A percentile compares a stretch with the other conserved stretches of the same genome.
These are phyloP conservation scores for Eimeria acervulina DNA, from an alignment of 169 alveolate genomes.

Conservation along the genomic window DNA sequence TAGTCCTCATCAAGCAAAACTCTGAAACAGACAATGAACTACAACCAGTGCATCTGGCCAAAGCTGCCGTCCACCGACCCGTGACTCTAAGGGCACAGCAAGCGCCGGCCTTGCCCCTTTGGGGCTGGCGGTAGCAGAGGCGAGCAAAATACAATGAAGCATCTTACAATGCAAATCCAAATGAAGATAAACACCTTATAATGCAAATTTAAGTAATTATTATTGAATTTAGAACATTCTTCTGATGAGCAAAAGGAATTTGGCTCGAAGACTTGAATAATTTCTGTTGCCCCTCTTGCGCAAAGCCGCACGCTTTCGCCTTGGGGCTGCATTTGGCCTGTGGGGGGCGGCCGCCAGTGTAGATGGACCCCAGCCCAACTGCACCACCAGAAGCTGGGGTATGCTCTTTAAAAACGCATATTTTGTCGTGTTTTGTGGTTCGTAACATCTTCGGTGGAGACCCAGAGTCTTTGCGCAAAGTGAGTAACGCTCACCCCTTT, in stretches of 20 bases:
- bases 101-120: not conserved
- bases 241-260: not conserved
- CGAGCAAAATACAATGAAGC: no score
- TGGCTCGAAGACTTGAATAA: no score
- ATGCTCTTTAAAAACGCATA: not conserved
- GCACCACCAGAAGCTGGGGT: not conserved
- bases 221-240: not conserved
- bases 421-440: constrained; percentile 27
- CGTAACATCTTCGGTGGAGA: not conserved
- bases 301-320: constrained; percentile 50
- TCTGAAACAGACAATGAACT: not conserved
- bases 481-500: not conserved
- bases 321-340: constrained; percentile 56
- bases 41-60: not conserved
- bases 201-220: not conserved
- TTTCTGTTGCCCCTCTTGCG: not conserved
- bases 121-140: not conserved
- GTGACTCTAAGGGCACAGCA: not conserved
- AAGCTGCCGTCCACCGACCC: not conserved
- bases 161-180: not conserved
- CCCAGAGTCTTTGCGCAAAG: constrained; percentile 33
- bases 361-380: not conserved
- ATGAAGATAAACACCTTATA: not conserved
- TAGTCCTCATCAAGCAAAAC: not conserved
- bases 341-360: constrained; percentile 63